Evolutionary conservation across 441 rosid species (phyloP), one percentile per base, ranked within the genome.

Genomic region (Gossypium lobatum): DNA sequence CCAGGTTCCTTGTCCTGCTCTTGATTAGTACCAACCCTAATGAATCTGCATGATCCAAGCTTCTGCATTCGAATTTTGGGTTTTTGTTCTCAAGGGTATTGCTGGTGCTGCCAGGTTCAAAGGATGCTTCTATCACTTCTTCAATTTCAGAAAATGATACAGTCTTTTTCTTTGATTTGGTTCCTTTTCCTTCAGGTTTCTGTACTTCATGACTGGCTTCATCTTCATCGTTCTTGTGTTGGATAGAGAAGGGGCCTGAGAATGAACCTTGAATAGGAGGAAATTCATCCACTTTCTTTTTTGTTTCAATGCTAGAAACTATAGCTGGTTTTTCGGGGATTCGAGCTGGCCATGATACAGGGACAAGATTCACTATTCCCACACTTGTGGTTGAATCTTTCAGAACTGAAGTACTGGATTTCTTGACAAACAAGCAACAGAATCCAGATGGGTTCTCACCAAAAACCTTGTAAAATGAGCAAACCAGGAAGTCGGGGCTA

Each of bases 401-500:
- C 31, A 94, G 72, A 80, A 88, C 64, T 0, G 87, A 80, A 73
- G 83, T 78, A 71, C 74, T 81, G 28, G 91, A 84, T 83, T 86
- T 92, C 88, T 87, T 91, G 60, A 93, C 81, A 69, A 93, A 87
- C 72, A 95, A 80, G 84, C 97, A 95, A 10, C 90, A 87, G 21
- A 93, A 90, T 31, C 97, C 97, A 0, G 91, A 87, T 46, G 91
- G 89, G 76, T 88, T 84, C 4, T 88, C 97, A 0, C 96, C 97
- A 68, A 92, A 92, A 57, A 92, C 78, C 76, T 91, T 92, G 83
- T 81, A 88, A 77, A 95, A 90, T 1, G 93, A 91, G 76, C 89
- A 92, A 16, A 90, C 75, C 6, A 95, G 78, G 69, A 95, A 91
- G 74, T 95, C 97, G 4, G 97, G 97, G 48, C 80, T 83, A 72